phyloP scores from a whole-genome alignment of 140 eudicot species.

The Ambrosia hybrid region DNA sequence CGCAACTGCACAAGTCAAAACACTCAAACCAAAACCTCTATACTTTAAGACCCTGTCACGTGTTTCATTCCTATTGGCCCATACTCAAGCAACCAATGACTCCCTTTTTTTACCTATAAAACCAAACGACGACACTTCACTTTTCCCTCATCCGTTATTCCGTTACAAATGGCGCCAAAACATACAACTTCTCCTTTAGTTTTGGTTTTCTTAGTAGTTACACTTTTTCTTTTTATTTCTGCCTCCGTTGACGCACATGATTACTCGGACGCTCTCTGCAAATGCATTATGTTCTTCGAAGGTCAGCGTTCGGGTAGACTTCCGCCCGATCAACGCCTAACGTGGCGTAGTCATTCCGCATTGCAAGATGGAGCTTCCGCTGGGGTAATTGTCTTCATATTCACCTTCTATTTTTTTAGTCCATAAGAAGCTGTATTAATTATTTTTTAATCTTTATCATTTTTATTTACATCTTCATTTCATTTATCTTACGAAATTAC shows the following conservation, averaged over 20 bases:
- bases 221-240: slow-evolving; percentile 16
- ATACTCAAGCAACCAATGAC: slow-evolving; percentile 66
- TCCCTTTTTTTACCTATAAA: slow-evolving; percentile 36
- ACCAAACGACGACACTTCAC: slow-evolving; percentile 25
- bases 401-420: not conserved
- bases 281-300: slow-evolving; percentile 91
- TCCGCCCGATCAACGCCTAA: slow-evolving; percentile 84
- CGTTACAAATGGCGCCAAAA: slow-evolving; percentile 71
- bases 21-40: slow-evolving; percentile 32
- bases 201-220: slow-evolving; percentile 9
- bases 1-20: slow-evolving; percentile 31
- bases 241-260: slow-evolving; percentile 46
- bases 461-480: too few species aligned
- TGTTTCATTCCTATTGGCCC: slow-evolving; percentile 34
- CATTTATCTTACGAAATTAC: too few species aligned
- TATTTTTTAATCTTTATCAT: too few species aligned
- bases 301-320: slow-evolving; percentile 97
- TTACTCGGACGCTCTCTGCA: slow-evolving; percentile 80
- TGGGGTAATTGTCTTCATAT: slow-evolving; percentile 42
- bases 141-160: slow-evolving; percentile 20
- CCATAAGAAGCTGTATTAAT: too few species aligned
- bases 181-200: slow-evolving; percentile 28
- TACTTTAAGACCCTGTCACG: slow-evolving; percentile 38
- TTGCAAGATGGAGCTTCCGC: slow-evolving; percentile 82
- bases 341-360: slow-evolving; percentile 94